phyloP scores from a whole-genome alignment of 345 rosid species.

The Reutealis trisperma region DNA sequence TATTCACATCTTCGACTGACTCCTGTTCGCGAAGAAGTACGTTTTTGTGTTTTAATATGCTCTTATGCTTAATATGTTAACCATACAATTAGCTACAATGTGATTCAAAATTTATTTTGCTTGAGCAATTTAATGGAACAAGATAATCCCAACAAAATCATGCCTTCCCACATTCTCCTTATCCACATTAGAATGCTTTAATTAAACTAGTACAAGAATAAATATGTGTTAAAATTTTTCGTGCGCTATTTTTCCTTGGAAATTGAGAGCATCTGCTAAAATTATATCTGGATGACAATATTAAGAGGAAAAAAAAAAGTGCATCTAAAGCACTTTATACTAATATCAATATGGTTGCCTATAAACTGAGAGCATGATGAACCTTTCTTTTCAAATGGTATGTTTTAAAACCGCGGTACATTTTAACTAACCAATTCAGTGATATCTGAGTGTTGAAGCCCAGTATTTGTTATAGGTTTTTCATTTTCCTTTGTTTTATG shows the following conservation, averaged over 20 bases:
- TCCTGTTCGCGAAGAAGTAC: conserved; percentile 97
- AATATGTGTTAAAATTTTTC: neutral
- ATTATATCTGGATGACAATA: neutral
- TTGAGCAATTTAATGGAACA: neutral
- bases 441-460: neutral
- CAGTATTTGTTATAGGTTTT: neutral
- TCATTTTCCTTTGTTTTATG: conserved; percentile 11
- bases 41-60: conserved; percentile 15
- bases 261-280: neutral
- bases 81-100: neutral
- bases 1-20: conserved; percentile 86
- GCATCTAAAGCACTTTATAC: neutral
- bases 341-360: no score
- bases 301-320: no score
- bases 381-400: no score
- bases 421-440: neutral
- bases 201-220: neutral
- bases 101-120: neutral
- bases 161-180: neutral
- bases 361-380: no score
- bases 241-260: neutral
- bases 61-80: conserved; percentile 4
- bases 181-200: neutral
- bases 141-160: neutral
- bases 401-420: no score